A percentile compares a stretch with the other conserved stretches of the same genome.
Conservation (phyloP, 1,139 yeast species). For the Fermentozyma sake region DNA sequence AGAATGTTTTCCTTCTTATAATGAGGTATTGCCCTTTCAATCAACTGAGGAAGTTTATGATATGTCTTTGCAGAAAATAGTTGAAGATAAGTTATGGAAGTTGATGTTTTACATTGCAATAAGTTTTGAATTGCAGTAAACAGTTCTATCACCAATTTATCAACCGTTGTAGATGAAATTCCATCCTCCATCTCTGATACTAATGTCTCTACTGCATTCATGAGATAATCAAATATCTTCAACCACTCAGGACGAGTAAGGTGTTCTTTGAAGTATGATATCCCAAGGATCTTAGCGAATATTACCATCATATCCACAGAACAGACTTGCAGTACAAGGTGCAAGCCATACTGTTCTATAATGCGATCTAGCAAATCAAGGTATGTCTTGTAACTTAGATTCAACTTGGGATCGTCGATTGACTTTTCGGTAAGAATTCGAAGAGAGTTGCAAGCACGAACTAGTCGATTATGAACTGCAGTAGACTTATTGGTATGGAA, state of each 20-base stretch:
- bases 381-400: constrained; percentile 28
- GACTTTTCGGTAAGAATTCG: constrained; percentile 26
- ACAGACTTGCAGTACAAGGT: too few relatives aligned
- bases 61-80: constrained; percentile 14
- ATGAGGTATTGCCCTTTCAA: constrained; percentile 14
- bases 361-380: constrained; percentile 21
- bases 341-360: too few relatives aligned
- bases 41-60: constrained; percentile 18
- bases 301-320: constrained; percentile 30
- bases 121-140: constrained; percentile 20
- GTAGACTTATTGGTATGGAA: constrained; percentile 25
- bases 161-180: constrained; percentile 11
- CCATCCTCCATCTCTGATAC: constrained; percentile 1
- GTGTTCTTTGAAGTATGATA: constrained; percentile 37
- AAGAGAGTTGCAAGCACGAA: constrained; percentile 36
- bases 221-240: constrained; percentile 18
- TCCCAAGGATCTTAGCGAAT: constrained; percentile 22
- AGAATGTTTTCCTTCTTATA: constrained; percentile 22
- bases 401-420: constrained; percentile 13
- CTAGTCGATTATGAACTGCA: constrained; percentile 37
- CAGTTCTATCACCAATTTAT: constrained; percentile 24
- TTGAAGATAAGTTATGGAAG: constrained; percentile 19
- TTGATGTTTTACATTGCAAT: constrained; percentile 23
- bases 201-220: constrained; percentile 15
- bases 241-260: constrained; percentile 29